These are phyloP conservation scores for Thraustotheca clavata DNA, from an alignment of 352 stramenopile genomes.

Conservation along the genomic window DNA sequence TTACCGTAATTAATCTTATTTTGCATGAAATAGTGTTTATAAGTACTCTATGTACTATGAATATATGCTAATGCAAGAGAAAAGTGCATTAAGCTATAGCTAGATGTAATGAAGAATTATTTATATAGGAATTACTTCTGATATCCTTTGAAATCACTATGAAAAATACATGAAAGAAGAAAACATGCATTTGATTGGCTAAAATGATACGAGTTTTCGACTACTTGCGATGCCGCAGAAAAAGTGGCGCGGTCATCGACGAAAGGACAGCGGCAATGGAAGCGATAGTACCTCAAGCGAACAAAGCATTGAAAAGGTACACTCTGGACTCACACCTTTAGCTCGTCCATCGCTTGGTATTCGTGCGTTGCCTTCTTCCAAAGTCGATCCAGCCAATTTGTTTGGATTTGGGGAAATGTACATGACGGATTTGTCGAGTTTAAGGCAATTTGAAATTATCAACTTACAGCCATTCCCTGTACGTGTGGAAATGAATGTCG, in stretches of 20 bases:
- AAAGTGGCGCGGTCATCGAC: background rate
- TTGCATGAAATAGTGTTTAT: too few relatives aligned
- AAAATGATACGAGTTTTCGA: constrained; percentile 1
- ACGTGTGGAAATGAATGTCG: constrained; percentile 52
- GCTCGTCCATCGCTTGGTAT: constrained; percentile 11
- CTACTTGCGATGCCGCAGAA: constrained; percentile 2
- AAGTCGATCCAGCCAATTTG: constrained; percentile 11
- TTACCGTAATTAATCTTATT: too few relatives aligned
- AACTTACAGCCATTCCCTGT: constrained; percentile 49
- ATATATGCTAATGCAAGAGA: too few relatives aligned
- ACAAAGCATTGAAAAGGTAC: background rate
- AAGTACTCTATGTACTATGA: too few relatives aligned
- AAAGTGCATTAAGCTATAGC: too few relatives aligned
- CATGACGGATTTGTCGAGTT: constrained; percentile 77
- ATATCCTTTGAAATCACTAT: too few relatives aligned
- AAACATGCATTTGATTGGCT: background rate
- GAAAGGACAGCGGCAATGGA: background rate
- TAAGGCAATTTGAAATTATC: constrained; percentile 71
- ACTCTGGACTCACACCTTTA: background rate
- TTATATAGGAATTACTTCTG: too few relatives aligned
- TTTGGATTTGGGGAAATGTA: constrained; percentile 77
- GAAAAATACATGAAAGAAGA: too few relatives aligned
- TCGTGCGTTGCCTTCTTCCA: constrained; percentile 5
- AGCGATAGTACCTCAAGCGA: too few relatives aligned
- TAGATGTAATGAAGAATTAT: too few relatives aligned